Conservation (phyloP, 2,329 filamentous ascomycete species). For the Teratosphaeria pseudoeucalypti region DNA sequence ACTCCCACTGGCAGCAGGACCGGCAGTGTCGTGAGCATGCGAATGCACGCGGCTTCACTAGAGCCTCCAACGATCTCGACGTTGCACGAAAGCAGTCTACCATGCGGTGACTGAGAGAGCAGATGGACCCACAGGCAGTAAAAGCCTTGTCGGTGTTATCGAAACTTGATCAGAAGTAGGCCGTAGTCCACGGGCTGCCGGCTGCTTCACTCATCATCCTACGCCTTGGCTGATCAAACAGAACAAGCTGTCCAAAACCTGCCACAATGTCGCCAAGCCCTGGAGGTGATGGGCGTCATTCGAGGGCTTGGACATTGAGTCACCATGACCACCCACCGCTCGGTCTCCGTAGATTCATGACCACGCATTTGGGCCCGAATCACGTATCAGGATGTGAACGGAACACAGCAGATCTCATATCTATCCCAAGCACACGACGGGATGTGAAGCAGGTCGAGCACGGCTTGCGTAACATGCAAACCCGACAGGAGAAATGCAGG, state of each 20-base stretch:
- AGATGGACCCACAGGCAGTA: neutral
- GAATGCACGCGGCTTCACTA: slow-evolving; percentile 7
- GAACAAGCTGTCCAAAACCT: neutral
- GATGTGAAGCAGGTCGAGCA: too few species aligned
- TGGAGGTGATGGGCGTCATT: too few species aligned
- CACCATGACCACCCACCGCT: too few species aligned
- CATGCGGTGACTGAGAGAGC: neutral
- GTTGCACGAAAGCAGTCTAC: neutral
- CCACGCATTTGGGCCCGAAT: too few species aligned
- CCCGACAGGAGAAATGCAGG: neutral
- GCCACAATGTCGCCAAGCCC: too few species aligned
- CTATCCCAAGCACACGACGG: too few species aligned
- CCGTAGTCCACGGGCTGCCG: neutral
- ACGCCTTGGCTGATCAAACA: neutral
- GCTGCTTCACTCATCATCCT: neutral
- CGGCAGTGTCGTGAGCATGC: slow-evolving; percentile 11
- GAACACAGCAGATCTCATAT: too few species aligned
- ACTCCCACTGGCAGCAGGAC: neutral
- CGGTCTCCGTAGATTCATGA: too few species aligned
- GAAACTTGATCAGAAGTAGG: neutral
- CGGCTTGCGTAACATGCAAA: too few species aligned
- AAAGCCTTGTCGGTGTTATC: neutral
- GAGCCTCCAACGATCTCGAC: slow-evolving; percentile 6
- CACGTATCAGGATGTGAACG: too few species aligned
- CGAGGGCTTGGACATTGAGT: too few species aligned